Conservation (phyloP, 768 basidiomycete genomes). For the Trametes sanguinea region DNA sequence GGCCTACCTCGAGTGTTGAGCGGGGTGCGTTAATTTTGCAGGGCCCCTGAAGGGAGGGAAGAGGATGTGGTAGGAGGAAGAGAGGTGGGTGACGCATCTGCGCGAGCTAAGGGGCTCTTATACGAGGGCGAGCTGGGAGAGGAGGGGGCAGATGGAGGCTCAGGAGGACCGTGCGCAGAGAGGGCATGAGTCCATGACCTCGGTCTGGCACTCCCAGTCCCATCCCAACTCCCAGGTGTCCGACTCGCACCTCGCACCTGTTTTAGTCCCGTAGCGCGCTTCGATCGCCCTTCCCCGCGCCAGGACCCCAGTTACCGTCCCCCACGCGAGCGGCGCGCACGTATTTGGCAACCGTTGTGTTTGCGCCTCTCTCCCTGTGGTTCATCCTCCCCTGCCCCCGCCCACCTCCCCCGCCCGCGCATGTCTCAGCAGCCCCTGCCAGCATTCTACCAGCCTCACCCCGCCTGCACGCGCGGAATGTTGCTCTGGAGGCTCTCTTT, state of each 20-base stretch:
- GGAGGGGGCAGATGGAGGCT: conserved; percentile 9
- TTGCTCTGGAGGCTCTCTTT: background rate
- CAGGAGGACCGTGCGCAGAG: conserved; percentile 11
- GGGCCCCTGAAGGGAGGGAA: conserved; percentile 20
- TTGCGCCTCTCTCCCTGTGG: conserved; percentile 3
- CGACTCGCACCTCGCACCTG: conserved; percentile 3
- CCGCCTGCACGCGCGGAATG: background rate
- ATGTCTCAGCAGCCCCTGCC: conserved; percentile 1
- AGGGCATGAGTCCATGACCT: background rate
- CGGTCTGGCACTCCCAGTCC: background rate
- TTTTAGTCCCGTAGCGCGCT: conserved; percentile 28
- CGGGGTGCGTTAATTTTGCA: conserved; percentile 3
- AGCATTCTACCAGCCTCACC: background rate
- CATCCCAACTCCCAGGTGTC: too few species aligned
- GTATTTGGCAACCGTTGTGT: conserved; percentile 22
- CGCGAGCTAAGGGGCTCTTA: conserved; percentile 23
- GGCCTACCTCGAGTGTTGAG: conserved; percentile 15
- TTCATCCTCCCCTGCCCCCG: background rate
- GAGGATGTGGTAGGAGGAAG: conserved; percentile 30
- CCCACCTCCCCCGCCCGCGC: background rate
- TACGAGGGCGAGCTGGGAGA: conserved; percentile 13
- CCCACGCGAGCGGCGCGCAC: conserved; percentile 4
- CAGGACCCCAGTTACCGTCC: conserved; percentile 26
- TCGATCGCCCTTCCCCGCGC: conserved; percentile 28
- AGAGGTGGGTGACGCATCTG: conserved; percentile 29